Conservation (phyloP, 2,329 filamentous ascomycete genomes). For the Pseudogymnoascus destructans region DNA sequence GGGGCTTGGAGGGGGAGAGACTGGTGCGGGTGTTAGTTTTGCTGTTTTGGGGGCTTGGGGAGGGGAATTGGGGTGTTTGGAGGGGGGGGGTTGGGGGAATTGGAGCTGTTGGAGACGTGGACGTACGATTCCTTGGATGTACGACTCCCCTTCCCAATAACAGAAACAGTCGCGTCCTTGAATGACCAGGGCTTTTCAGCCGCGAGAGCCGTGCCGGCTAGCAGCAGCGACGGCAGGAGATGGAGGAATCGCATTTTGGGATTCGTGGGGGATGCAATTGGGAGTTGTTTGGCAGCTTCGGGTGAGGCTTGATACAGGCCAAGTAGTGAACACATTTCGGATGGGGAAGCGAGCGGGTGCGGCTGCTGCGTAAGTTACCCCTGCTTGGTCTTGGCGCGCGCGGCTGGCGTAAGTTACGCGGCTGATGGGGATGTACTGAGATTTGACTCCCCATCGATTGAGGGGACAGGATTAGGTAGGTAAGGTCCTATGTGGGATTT, state of each 20-base stretch:
- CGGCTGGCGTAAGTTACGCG: background rate
- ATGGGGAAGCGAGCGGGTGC: conserved; percentile 2
- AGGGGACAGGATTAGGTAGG: background rate
- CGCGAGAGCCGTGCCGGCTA: conserved; percentile 31
- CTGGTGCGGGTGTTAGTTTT: conserved; percentile 13
- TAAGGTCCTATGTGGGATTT: background rate
- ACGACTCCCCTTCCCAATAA: conserved; percentile 44
- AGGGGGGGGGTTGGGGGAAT: background rate
- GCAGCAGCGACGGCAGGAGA: conserved; percentile 30
- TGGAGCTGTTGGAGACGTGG: conserved; percentile 8
- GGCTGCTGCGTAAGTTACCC: background rate
- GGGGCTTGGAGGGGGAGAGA: conserved; percentile 24
- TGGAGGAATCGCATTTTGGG: conserved; percentile 31
- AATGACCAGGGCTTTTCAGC: conserved; percentile 52
- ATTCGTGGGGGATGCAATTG: background rate
- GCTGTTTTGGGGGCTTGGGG: background rate
- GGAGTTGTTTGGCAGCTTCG: background rate
- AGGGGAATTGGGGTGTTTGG: background rate
- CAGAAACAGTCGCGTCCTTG: conserved; percentile 54
- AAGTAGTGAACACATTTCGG: conserved; percentile 5
- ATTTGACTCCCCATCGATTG: background rate
- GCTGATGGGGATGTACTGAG: background rate
- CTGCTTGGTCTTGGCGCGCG: background rate
- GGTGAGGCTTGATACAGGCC: background rate
- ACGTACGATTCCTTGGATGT: conserved; percentile 52